Evolutionary conservation across 2,329 filamentous ascomycete species (phyloP).

Genomic region (Trichophyton schoenleinii): DNA sequence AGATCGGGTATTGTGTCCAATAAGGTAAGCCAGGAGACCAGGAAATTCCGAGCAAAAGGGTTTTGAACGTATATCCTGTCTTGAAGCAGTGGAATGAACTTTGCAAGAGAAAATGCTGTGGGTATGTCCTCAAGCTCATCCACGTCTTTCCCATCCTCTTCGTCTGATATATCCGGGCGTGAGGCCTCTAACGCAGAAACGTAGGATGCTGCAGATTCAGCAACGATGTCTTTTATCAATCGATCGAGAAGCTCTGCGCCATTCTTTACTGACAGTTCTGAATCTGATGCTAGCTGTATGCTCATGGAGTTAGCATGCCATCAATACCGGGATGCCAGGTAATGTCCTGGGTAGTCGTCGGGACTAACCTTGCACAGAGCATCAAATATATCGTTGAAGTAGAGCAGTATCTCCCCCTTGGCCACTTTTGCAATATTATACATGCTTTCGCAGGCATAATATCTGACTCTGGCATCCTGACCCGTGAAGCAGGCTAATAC

Average conservation of each 20-base stretch:
- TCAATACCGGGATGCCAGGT: constrained; percentile 3
- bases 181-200: constrained; percentile 69
- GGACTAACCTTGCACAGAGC: constrained; percentile 74
- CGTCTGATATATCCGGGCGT: constrained; percentile 29
- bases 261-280: constrained; percentile 94
- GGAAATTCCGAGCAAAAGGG: constrained; percentile 84
- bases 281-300: constrained; percentile 75
- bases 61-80: constrained; percentile 91
- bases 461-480: constrained; percentile 91
- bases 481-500: constrained; percentile 96
- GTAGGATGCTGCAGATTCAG: constrained; percentile 88
- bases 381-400: constrained; percentile 98
- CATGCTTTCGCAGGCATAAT: constrained; percentile 99
- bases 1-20: constrained; percentile 94
- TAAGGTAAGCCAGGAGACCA: constrained; percentile 91
- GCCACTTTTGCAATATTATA: constrained; percentile 99
- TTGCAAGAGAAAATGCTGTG: constrained; percentile 80
- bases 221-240: constrained; percentile 89
- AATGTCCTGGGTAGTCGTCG: neutral
- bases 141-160: constrained; percentile 33
- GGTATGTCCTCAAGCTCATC: constrained; percentile 42
- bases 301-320: constrained; percentile 11
- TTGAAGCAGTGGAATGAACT: constrained; percentile 85
- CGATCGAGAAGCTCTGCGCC: constrained; percentile 90
- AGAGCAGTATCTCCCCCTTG: constrained; percentile 90